A percentile compares a stretch with the other conserved stretches of the same genome.
Conservation (phyloP, 2,329 filamentous ascomycete species). For the Aspergillus flavus region DNA sequence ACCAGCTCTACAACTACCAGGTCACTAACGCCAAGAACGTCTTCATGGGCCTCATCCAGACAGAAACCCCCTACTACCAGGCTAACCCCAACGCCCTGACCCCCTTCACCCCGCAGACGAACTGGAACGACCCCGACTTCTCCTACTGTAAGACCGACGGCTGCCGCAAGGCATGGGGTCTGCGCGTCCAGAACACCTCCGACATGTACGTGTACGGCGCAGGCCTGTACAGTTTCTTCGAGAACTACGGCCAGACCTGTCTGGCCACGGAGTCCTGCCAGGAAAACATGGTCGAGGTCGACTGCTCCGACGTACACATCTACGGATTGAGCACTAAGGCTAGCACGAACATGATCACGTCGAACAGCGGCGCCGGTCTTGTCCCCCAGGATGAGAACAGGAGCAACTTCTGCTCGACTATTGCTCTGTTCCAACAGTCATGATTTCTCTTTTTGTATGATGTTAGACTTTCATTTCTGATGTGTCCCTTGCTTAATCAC, state of each 20-base stretch:
- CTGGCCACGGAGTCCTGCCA: conserved; percentile 71
- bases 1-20: conserved; percentile 76
- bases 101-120: conserved; percentile 39
- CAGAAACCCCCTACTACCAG: conserved; percentile 85
- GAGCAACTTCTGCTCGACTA: conserved; percentile 48
- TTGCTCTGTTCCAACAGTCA: conserved; percentile 46
- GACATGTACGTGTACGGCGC: conserved; percentile 72
- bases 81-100: conserved; percentile 73
- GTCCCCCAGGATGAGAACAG: conserved; percentile 44
- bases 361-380: conserved; percentile 34
- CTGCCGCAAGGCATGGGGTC: conserved; percentile 76
- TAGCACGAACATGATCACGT: conserved; percentile 70
- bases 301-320: conserved; percentile 65
- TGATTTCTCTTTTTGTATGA: neutral
- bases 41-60: conserved; percentile 82
- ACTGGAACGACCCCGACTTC: conserved; percentile 65
- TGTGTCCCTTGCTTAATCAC: too few relatives aligned
- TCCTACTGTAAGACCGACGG: conserved; percentile 55
- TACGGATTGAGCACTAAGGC: conserved; percentile 76
- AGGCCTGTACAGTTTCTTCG: conserved; percentile 80
- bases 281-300: conserved; percentile 73
- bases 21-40: conserved; percentile 75
- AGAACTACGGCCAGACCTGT: conserved; percentile 76
- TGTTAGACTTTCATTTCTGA: neutral
- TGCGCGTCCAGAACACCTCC: conserved; percentile 68